Base-by-base conservation (phyloP, 1,284 basidiomycete genomes). In the Puccinia coronata region DNA sequence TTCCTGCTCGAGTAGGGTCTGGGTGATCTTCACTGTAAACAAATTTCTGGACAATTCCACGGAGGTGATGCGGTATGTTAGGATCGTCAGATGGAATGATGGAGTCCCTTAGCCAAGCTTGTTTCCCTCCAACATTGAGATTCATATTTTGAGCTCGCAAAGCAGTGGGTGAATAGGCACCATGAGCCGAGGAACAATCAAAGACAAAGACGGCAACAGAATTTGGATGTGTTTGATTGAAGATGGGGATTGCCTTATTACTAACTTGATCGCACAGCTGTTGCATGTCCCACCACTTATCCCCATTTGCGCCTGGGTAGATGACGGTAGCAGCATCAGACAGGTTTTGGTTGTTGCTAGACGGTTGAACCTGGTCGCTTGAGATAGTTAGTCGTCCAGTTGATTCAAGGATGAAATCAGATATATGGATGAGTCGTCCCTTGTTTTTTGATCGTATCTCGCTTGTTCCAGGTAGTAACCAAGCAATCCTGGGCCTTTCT, bases 201-300 rank as follows among this genome's bases (percentile, higher is more conserved):
- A 36, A 43, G 25, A 31, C 23, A 20, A 51, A 51, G 18, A 31
- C 49, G 23, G 49, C 9, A 20, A 28, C 23, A 25, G 8, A 14
- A 28, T 49, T 6, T 4, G 69, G 69, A 18, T 71, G 41, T 3
- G 23, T 18, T 25, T 23, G 39, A 6, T 49, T 31, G 16, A 53
- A 71, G 43, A 71, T 71, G 31, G 69, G 69, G 43, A 71, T 71
- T 12, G 69, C 69, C 28, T 71, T 47, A 4, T 47, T 47, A 3
- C 9, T n/a, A 9, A 71, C 41, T 71, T 71, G 49, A 28, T 71
- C 18, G 20, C 41, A 49, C 8, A 71, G 14, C 12, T 71, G 69
- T n/a, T 71, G 8, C 69, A 71, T 71, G 41, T 43, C 69, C 69
- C 43, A 49, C 69, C 69, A 71, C n/a, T 53, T 47, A 43, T 70